phyloP scores from a whole-genome alignment of 2,329 filamentous ascomycete species.

The Exophiala oligosperma region DNA sequence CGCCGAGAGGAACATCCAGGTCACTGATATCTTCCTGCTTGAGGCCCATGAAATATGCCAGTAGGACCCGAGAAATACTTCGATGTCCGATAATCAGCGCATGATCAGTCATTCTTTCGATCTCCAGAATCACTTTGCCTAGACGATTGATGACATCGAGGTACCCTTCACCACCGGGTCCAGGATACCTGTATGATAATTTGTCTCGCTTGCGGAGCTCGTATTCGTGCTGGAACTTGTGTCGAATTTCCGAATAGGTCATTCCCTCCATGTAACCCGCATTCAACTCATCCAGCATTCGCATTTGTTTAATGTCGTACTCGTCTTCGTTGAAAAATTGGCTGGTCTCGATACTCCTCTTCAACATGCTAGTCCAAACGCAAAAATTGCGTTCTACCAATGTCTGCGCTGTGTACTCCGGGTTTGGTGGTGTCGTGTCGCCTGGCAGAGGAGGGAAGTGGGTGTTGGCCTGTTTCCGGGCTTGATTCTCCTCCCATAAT shows the following conservation, averaged over 20 bases:
- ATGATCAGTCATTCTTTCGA: constrained; percentile 96
- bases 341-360: constrained; percentile 82
- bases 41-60: constrained; percentile 95
- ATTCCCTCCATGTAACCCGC: constrained; percentile 90
- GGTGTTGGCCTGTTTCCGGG: constrained; percentile 71
- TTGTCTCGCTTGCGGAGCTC: constrained; percentile 78
- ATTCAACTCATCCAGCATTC: constrained; percentile 96
- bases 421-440: constrained; percentile 92
- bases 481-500: constrained; percentile 80
- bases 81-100: constrained; percentile 90
- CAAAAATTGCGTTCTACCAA: constrained; percentile 82
- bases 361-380: constrained; percentile 97
- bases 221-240: constrained; percentile 79
- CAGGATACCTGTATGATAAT: constrained; percentile 93
- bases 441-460: constrained; percentile 89
- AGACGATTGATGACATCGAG: constrained; percentile 95
- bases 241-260: constrained; percentile 86
- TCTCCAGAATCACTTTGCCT: constrained; percentile 91
- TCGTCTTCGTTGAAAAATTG: constrained; percentile 93
- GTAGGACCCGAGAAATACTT: constrained; percentile 84
- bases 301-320: constrained; percentile 95
- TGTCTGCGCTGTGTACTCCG: constrained; percentile 61
- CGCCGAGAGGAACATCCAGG: constrained; percentile 88
- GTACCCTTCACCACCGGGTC: constrained; percentile 93
- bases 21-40: constrained; percentile 90